Conservation (phyloP, 208 protist genomes). For the Crithidia expoeki region DNA sequence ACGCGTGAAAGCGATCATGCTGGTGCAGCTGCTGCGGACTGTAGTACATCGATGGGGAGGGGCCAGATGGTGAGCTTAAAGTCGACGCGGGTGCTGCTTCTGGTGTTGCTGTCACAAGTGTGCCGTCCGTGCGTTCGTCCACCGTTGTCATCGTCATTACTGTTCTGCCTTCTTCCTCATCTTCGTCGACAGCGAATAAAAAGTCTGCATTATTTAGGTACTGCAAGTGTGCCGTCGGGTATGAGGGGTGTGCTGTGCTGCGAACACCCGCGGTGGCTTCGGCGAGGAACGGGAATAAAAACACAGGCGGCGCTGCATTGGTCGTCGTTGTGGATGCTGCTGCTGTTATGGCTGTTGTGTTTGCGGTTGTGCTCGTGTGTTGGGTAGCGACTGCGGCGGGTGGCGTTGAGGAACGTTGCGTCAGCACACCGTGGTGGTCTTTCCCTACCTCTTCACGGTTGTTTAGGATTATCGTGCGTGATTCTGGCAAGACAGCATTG, state of each 20-base stretch:
- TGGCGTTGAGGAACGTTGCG: no score
- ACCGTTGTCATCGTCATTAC: not conserved
- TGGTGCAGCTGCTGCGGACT: constrained; percentile 23
- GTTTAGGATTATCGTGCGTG: no score
- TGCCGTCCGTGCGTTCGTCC: not conserved
- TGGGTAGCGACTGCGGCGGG: not conserved
- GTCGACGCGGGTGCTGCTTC: not conserved
- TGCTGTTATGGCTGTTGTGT: not conserved
- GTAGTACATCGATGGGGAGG: constrained; percentile 20
- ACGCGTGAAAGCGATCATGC: not conserved
- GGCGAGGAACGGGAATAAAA: not conserved
- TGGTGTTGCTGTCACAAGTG: not conserved
- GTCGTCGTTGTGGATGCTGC: not conserved
- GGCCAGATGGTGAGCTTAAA: not conserved
- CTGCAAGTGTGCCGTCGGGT: constrained; percentile 8
- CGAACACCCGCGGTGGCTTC: not conserved
- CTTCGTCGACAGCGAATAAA: constrained; percentile 23
- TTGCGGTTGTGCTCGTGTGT: no score
- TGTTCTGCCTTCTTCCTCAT: not conserved
- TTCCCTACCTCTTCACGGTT: no score
- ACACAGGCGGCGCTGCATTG: not conserved
- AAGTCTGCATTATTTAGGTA: constrained; percentile 27
- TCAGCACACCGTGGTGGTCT: no score
- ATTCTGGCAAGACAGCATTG: not conserved
- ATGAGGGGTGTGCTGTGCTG: not conserved